Evolutionary conservation across 768 basidiomycete species (phyloP), one percentile per base, ranked within the genome.

Genomic region (Hemileccinum impolitum): DNA sequence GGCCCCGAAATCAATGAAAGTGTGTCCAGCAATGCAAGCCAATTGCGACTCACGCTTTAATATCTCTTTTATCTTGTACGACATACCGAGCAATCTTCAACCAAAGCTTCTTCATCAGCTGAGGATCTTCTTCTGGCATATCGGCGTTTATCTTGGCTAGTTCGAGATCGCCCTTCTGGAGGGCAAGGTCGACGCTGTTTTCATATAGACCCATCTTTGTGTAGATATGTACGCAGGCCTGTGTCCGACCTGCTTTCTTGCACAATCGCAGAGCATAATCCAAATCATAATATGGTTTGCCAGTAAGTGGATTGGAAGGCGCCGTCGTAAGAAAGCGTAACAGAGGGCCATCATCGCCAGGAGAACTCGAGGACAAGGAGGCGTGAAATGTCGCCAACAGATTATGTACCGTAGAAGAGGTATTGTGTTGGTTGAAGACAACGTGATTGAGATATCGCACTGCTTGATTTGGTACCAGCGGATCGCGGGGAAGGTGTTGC

Each of bases 41-140:
- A 6, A 37, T 47, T 49, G 30, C 18, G 23, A 79, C 94, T 57
- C 68, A 96, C 96, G 91, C 84, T 75, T 96, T 95, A 68, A 99
- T 95, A 57, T 98, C 96, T 63, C 94, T 87, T 75, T 96, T 91
- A 70, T 97, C 92, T 62, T 95, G 93, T 13, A 99, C 94, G 37
- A 98, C 94, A 69, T 94, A 94, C 54, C 87, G 88, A n/a, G 96
- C 96, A 57, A 98, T 93, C 74, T 97, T 98, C 45, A 99, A 73
- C 96, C 96, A 99, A 45, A 99, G 73, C 67, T 93, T 94, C 75
- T 95, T 98, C 52, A 90, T 73, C 54, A 97, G 63, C 30, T 80
- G 79, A 45, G 81, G 82, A 60, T 98, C 94, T 51, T 93, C 93
- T 57, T 90, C 91, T 8, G 92, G 93, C 78, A 87, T 87, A 63